Conservation (phyloP, 805 yeast genomes). For the Pichia insulana region DNA sequence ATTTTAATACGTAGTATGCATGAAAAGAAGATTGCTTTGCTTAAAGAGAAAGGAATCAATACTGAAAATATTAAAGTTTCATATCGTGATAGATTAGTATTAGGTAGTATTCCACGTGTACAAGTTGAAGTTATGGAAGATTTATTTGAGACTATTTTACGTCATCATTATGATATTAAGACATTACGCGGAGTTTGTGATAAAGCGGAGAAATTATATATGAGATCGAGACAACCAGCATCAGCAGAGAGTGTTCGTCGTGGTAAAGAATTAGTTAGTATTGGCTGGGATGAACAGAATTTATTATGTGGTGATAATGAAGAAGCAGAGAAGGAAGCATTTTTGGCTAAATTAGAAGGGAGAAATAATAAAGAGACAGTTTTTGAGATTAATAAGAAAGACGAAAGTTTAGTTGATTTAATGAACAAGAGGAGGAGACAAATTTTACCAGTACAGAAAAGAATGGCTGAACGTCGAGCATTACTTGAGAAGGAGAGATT, state of each 20-base stretch:
- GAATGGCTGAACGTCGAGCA: slow-evolving; percentile 62
- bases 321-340: slow-evolving; percentile 63
- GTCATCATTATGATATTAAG: slow-evolving; percentile 58
- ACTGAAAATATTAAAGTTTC: slow-evolving; percentile 46
- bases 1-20: slow-evolving; percentile 63
- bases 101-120: slow-evolving; percentile 75
- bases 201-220: slow-evolving; percentile 83
- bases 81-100: slow-evolving; percentile 66
- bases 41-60: slow-evolving; percentile 30
- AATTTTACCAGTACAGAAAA: slow-evolving; percentile 67
- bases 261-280: slow-evolving; percentile 62
- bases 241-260: slow-evolving; percentile 80
- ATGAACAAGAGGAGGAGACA: slow-evolving; percentile 85
- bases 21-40: slow-evolving; percentile 47
- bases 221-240: slow-evolving; percentile 80
- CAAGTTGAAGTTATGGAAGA: slow-evolving; percentile 69
- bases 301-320: slow-evolving; percentile 66
- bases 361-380: slow-evolving; percentile 81
- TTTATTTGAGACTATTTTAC: slow-evolving; percentile 50
- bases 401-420: slow-evolving; percentile 63
- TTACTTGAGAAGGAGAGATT: slow-evolving; percentile 62
- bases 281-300: slow-evolving; percentile 89
- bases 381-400: slow-evolving; percentile 74
- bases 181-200: slow-evolving; percentile 60
- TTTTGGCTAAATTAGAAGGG: slow-evolving; percentile 63